Conservation (phyloP, 2,329 filamentous ascomycete genomes). For the Fusarium virguliforme region DNA sequence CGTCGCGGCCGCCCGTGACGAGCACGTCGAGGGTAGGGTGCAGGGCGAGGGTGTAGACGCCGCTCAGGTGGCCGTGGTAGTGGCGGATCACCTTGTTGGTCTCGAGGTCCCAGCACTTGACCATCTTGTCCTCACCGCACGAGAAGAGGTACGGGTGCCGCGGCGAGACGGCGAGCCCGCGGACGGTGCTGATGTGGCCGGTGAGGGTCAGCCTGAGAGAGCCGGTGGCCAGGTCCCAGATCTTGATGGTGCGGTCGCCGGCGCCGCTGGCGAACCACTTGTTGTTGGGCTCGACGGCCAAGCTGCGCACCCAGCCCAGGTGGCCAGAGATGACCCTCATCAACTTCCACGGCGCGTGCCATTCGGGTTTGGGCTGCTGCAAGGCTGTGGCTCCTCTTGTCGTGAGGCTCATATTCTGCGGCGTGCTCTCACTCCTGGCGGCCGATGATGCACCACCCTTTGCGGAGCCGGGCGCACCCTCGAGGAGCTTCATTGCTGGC, state of each 20-base stretch:
- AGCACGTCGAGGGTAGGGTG: conserved; percentile 96
- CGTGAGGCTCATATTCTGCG: conserved; percentile 54
- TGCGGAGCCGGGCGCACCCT: conserved; percentile 56
- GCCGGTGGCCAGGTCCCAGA: conserved; percentile 95
- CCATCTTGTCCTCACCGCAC: conserved; percentile 99
- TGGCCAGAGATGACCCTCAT: conserved; percentile 98
- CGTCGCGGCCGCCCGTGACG: conserved; percentile 94
- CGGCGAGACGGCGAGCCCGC: conserved; percentile 91
- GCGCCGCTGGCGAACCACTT: conserved; percentile 98
- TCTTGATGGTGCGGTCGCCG: conserved; percentile 97
- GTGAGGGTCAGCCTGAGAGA: conserved; percentile 89
- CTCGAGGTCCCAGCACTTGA: conserved; percentile 99
- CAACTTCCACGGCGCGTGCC: conserved; percentile 98
- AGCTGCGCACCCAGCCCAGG: conserved; percentile 90
- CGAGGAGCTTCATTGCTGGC: conserved; percentile 59
- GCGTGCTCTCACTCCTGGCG: conserved; percentile 36
- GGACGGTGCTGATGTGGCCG: conserved; percentile 93
- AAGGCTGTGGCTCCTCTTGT: conserved; percentile 52
- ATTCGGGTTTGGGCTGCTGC: conserved; percentile 81
- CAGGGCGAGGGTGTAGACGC: conserved; percentile 93
- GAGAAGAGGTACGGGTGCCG: conserved; percentile 97
- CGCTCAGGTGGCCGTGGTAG: conserved; percentile 96
- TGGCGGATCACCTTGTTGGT: conserved; percentile 99
- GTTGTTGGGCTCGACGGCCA: conserved; percentile 96
- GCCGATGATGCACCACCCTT: conserved; percentile 54